phyloP scores from a whole-genome alignment of 1,139 yeast species.

The Arxiozyma heterogenica region DNA sequence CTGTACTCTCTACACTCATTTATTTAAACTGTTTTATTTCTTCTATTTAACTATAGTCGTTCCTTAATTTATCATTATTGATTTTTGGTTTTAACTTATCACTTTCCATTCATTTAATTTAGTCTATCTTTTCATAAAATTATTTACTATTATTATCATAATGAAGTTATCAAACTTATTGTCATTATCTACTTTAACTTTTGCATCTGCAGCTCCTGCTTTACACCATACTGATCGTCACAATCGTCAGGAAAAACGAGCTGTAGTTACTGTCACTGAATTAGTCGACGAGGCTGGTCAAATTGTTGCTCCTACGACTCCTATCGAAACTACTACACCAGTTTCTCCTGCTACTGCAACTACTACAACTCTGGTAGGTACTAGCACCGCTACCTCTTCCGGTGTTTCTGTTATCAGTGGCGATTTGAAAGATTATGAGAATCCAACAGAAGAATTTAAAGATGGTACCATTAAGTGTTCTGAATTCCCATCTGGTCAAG shows the following conservation, averaged over 20 bases:
- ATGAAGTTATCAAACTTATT: slow-evolving; percentile 20
- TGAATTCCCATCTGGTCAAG: slow-evolving; percentile 79
- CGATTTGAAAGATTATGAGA: slow-evolving; percentile 2
- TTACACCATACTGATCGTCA: slow-evolving; percentile 45
- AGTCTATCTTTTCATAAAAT: not conserved
- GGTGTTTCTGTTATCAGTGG: slow-evolving; percentile 10
- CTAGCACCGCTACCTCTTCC: slow-evolving; percentile 12
- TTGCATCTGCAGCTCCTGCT: slow-evolving; percentile 28
- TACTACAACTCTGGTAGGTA: slow-evolving; percentile 6
- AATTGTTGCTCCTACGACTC: slow-evolving; percentile 18
- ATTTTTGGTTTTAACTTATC: not conserved
- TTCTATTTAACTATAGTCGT: slow-evolving; percentile 1
- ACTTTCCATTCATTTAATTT: not conserved
- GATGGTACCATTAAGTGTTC: slow-evolving; percentile 75
- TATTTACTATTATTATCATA: not conserved
- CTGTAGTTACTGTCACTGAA: slow-evolving; percentile 47
- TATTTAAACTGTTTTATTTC: not conserved
- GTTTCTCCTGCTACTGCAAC: slow-evolving; percentile 13
- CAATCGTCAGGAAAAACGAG: slow-evolving; percentile 36
- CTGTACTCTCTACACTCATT: too few relatives aligned
- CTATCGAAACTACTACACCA: slow-evolving; percentile 15
- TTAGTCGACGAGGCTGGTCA: slow-evolving; percentile 33
- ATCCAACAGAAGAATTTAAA: slow-evolving; percentile 40
- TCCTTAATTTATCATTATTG: not conserved
- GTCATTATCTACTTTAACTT: slow-evolving; percentile 9